Evolutionary conservation across 1,284 basidiomycete genomes (phyloP), one percentile per base, ranked within the genome.

Genomic region (Cutaneotrichosporon daszewskae): DNA sequence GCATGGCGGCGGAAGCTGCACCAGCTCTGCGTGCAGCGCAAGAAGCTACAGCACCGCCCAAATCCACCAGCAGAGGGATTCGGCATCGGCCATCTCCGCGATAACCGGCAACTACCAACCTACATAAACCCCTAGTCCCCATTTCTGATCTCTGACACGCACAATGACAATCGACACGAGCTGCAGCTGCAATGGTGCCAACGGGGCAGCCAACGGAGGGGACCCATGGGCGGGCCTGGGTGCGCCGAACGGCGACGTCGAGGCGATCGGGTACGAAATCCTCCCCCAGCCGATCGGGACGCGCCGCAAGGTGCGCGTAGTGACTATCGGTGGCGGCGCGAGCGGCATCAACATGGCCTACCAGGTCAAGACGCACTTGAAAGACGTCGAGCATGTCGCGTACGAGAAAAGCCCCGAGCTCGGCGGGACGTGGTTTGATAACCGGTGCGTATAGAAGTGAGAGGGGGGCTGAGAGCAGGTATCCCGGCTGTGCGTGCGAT

Each of bases 401-500:
- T 48, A 48, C 20, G 46, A 48, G 37, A 34, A 31, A 26, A 40
- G 22, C 26, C 23, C 32, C 10, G 46, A 32, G 46, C 41, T 48
- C 4, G 46, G 46, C 16, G 46, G 46, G n/a, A 48, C 46, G n/a
- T 48, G 46, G 46, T 31, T 28, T 14, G 46, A 48, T 17, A 48
- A 48, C 41, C 17, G 39, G 40, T 47, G 18, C 13, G 43, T 26
- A 11, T 22, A 4, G 11, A n/a, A n/a, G n/a, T n/a, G n/a, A n/a
- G n/a, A n/a, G n/a, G n/a, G n/a, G n/a, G n/a, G n/a, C n/a, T n/a
- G n/a, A 38, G 55, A 57, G 52, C 43, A 48, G 46, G 4, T 62
- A 62, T 32, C 59, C 60, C 5, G 60, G 60, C 18, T 53, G 53
- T 33, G 43, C 52, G n/a, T 60, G 60, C 41, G 61, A 64, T 34